phyloP scores from a whole-genome alignment of 2,329 filamentous ascomycete species.

The Colletotrichum lini region DNA sequence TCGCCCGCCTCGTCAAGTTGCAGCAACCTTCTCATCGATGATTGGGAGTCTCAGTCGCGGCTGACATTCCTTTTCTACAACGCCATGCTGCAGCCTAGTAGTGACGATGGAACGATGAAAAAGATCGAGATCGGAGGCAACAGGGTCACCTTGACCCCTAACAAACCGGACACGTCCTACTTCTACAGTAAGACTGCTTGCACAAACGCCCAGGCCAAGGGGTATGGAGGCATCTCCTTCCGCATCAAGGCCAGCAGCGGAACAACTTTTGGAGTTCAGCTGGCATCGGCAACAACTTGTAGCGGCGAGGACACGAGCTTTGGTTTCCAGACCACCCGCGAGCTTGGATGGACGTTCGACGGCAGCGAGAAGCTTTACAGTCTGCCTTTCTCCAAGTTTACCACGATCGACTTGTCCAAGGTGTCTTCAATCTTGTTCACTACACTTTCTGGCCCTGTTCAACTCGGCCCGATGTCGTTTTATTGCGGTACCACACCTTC shows the following conservation, averaged over 20 bases:
- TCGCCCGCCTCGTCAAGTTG: conserved; percentile 50
- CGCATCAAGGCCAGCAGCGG: conserved; percentile 68
- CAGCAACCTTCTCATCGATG: conserved; percentile 66
- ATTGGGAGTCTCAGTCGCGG: conserved; percentile 74
- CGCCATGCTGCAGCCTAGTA: conserved; percentile 67
- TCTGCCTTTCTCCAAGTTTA: conserved; percentile 68
- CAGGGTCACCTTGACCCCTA: conserved; percentile 68
- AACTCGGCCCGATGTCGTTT: conserved; percentile 70
- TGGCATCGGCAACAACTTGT: conserved; percentile 65
- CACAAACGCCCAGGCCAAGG: conserved; percentile 58
- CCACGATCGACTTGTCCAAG: conserved; percentile 65
- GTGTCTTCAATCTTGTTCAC: conserved; percentile 67
- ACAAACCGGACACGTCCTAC: conserved; percentile 61
- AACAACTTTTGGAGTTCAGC: conserved; percentile 65
- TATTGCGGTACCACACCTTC: conserved; percentile 68
- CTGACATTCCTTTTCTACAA: conserved; percentile 75
- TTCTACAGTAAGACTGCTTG: conserved; percentile 73
- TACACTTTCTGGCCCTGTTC: conserved; percentile 60
- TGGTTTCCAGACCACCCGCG: conserved; percentile 57
- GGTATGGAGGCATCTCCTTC: conserved; percentile 69
- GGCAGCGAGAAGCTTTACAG: conserved; percentile 71
- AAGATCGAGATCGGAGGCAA: conserved; percentile 67
- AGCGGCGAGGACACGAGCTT: conserved; percentile 54
- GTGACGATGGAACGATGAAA: conserved; percentile 70
- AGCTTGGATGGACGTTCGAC: conserved; percentile 74